Evolutionary conservation across 768 basidiomycete species (phyloP), one percentile per base, ranked within the genome.

Genomic region (Termitomyces sp.): DNA sequence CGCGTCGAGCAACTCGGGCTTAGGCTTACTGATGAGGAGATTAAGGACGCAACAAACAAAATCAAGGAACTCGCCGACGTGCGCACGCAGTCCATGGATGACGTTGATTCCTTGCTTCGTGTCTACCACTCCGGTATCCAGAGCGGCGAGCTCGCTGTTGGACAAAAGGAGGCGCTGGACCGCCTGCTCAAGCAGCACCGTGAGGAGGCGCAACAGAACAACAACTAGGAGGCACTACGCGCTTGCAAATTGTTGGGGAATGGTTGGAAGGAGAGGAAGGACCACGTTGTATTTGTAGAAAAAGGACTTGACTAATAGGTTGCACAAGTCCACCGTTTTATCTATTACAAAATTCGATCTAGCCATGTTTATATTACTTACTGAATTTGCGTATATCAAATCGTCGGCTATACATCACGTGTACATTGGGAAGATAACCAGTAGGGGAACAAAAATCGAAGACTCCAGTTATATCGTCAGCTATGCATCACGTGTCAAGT

Each of bases 1-100:
- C 91, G 97, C 70, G 97, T 96, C 23, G 97, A 99, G 76, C 97
- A 99, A 70, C 85, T 99, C 45, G 89, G 92, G 57, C 82, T 99
- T 57, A 79, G 82, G 55, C 80, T 99, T 64, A 89, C 84, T 3
- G 97, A 99, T 67, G 96, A 90, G 5, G 87, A 95, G 83, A 80
- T 98, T 81, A 98, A 98, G 86, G 97, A 98, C 62, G 96, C 93
- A 28, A 98, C 97, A 3, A 87, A 89, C 73, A 98, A 97, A 83
- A 98, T 98, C 81, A 99, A 99, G 84, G 94, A 97, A 73, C 87
- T 99, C 54, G 97, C 97, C 10, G 97, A 99, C 66, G 92, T 98
- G 54, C 88, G 93, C 60, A 98, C 96, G 10, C 97, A 99, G 72
- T 93, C 91, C 12, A 98, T 99, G 94, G 95, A 98, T 67, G 96